Evolutionary conservation across 257 asterid species (phyloP).

Genomic region (Rubia yunnanensis): DNA sequence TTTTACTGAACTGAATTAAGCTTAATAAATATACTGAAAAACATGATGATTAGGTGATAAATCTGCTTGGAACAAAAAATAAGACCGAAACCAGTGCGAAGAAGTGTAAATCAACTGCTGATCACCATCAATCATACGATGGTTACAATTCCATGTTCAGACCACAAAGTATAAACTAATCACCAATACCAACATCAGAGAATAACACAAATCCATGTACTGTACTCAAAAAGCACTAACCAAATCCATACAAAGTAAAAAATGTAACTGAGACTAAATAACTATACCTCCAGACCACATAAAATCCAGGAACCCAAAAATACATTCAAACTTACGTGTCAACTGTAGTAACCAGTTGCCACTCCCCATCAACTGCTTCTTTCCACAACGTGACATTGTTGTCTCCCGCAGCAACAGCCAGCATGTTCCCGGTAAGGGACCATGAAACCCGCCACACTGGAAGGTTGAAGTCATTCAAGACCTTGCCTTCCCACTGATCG

Average conservation of each 20-base stretch:
- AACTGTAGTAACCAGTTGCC: constrained; percentile 71
- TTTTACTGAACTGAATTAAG: too few relatives aligned
- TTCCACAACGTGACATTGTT: constrained; percentile 72
- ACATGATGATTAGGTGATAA: too few relatives aligned
- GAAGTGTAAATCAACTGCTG: neutral
- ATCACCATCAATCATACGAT: neutral
- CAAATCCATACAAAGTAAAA: constrained; percentile 8
- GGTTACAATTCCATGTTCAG: too few relatives aligned
- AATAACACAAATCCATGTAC: neutral
- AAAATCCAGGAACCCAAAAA: neutral
- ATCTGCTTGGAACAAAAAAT: neutral
- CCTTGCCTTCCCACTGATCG: constrained; percentile 81
- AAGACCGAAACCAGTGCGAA: neutral
- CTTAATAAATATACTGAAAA: too few relatives aligned
- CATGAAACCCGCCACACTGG: constrained; percentile 99
- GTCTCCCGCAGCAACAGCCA: constrained; percentile 92
- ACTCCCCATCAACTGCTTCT: constrained; percentile 92
- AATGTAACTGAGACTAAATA: neutral
- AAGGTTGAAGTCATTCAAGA: constrained; percentile 63
- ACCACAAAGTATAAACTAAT: neutral
- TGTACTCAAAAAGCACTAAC: neutral
- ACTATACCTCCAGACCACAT: neutral
- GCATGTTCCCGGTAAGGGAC: constrained; percentile 82
- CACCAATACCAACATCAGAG: neutral
- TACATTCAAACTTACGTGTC: constrained; percentile 35